A percentile compares a stretch with the other conserved stretches of the same genome.
These are phyloP conservation scores for Scedosporium aurantiacum DNA, from an alignment of 2,329 filamentous ascomycete genomes.

Conservation along the genomic window DNA sequence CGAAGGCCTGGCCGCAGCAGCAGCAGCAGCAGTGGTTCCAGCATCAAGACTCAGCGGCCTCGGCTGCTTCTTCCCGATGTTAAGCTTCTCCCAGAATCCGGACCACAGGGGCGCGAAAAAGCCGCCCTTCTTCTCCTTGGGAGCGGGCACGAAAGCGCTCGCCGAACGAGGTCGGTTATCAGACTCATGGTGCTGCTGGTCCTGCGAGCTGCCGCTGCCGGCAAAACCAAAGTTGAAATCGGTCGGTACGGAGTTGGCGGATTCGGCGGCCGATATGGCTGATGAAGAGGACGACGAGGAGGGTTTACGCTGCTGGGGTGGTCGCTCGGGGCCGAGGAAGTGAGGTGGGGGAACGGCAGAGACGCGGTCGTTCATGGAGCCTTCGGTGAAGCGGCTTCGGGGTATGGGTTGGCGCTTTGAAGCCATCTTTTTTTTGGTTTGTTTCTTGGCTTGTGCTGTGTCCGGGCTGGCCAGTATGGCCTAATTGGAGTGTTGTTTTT, in stretches of 20 bases:
- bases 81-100: constrained; percentile 17
- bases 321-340: constrained; percentile 42
- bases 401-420: not conserved
- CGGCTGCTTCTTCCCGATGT: constrained; percentile 9
- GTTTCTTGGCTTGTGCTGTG: not conserved
- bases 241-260: constrained; percentile 1
- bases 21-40: not conserved
- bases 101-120: constrained; percentile 16
- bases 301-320: constrained; percentile 12
- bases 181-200: not conserved
- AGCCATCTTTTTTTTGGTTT: not conserved
- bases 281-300: constrained; percentile 11
- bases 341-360: constrained; percentile 60
- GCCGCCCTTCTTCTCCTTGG: constrained; percentile 7
- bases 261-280: constrained; percentile 5
- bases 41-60: constrained; percentile 9
- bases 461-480: not conserved
- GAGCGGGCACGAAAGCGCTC: constrained; percentile 4
- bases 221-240: not conserved
- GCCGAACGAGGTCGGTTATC: constrained; percentile 8
- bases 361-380: constrained; percentile 73
- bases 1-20: not conserved
- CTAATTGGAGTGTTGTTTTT: not conserved
- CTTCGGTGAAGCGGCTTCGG: constrained; percentile 58
- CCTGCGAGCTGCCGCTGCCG: not conserved